Base-by-base conservation (phyloP, 805 yeast genomes). In the Naumovozyma dairenensis region DNA sequence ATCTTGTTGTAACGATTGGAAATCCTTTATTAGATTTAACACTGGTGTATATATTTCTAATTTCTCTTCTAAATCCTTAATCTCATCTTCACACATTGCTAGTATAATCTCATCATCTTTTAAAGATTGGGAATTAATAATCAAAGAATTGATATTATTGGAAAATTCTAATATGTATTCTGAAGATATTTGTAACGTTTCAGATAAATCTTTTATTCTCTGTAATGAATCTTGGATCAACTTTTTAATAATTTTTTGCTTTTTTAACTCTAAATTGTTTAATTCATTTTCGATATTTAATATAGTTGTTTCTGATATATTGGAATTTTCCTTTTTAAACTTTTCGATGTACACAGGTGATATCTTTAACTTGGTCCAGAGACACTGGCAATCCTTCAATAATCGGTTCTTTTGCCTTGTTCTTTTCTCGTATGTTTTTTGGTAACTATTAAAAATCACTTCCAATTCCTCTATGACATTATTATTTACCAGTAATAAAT, bases 181-280 rank as follows among this genome's bases (percentile, higher is more conserved):
- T 1, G 65, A 67, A 1, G 80, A 66, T 40, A 69, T 79, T 53
- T 69, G 75, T 44, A 87, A 56, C 6, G 64, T 55, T 22, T 67
- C 62, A 87, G 94, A 86, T 8, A 72, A 58, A 3, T 63, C 68
- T 26, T 65, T 66, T 8, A 87, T 78, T 36, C 72, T 72, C 2
- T 49, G 46, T 53, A 89, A 66, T 2, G 80, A 65, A 29, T 74
- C 80, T 5, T 61, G 49, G 9, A 87, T 80, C 39, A 87, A 77
- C 15, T 72, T 72, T 33, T 80, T 77, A 15, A 87, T 72, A 43
- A 71, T 71, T 36, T 72, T 67, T 19, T 74, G 69, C 44, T 89
- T 75, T 55, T 75, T 72, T 18, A 63, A 57, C 30, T 70, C 67
- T 18, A 87, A 63, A 35, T 81, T 66, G 13, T 64, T 63, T 33